Evolutionary conservation across 495 filamentous ascomycete genomes (phyloP).

Genomic region (Penicillium ucsense): DNA sequence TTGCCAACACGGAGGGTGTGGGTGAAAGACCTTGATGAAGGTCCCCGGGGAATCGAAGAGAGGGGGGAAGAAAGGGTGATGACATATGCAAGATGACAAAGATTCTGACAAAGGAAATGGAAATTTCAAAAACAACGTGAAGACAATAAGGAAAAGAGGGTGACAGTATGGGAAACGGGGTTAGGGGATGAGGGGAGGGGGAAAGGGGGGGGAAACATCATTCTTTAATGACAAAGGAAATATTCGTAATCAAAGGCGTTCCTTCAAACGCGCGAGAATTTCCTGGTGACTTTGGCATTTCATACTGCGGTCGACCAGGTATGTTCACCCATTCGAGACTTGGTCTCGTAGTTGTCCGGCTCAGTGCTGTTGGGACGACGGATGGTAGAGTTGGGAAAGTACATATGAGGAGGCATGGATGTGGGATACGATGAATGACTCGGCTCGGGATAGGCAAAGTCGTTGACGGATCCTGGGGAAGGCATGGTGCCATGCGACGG

Average conservation of each 20-base stretch:
- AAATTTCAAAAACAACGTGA: too few species aligned
- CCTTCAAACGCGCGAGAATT: too few species aligned
- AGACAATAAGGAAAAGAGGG: too few species aligned
- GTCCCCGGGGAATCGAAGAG: too few species aligned
- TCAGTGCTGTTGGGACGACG: conserved; percentile 63
- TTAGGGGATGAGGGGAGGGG: conserved; percentile 1
- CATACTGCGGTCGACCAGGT: conserved; percentile 36
- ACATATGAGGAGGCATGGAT: conserved; percentile 56
- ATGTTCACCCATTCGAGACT: conserved; percentile 35
- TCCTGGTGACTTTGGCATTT: not conserved
- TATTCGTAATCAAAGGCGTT: not conserved
- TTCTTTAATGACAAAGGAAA: conserved; percentile 2
- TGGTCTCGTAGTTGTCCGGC: conserved; percentile 57
- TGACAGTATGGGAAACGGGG: too few species aligned
- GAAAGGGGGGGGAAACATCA: conserved; percentile 2
- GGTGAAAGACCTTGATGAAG: too few species aligned
- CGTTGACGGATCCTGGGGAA: conserved; percentile 55
- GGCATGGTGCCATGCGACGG: conserved; percentile 54
- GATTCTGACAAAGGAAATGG: too few species aligned
- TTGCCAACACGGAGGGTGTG: too few species aligned
- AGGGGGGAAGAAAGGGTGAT: too few species aligned
- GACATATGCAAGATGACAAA: too few species aligned
- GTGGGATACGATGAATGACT: conserved; percentile 43
- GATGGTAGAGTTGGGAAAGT: conserved; percentile 51
- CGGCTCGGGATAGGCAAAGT: conserved; percentile 64